A percentile compares a stretch with the other conserved stretches of the same genome.
Conservation (phyloP, 1,139 yeast genomes). For the Suhomyces wounanorum region DNA sequence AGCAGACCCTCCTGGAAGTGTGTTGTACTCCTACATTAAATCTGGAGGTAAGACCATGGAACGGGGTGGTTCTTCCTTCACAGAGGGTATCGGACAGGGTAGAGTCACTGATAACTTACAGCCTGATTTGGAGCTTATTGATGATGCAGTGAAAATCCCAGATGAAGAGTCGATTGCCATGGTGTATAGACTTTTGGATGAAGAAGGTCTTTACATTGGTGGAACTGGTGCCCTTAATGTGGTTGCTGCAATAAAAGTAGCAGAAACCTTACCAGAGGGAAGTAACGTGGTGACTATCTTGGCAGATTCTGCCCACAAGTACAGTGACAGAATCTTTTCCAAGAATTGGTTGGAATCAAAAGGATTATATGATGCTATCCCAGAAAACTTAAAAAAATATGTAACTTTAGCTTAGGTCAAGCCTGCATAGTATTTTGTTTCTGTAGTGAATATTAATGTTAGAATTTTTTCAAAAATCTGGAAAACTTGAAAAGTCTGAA, state of each 20-base stretch:
- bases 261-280: slow-evolving; percentile 74
- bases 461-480: too few relatives aligned
- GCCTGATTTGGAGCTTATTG: slow-evolving; percentile 67
- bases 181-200: slow-evolving; percentile 80
- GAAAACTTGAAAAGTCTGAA: too few relatives aligned
- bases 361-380: slow-evolving; percentile 64
- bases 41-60: slow-evolving; percentile 62
- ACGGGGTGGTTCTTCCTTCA: slow-evolving; percentile 80
- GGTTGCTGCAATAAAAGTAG: slow-evolving; percentile 76
- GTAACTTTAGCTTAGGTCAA: slow-evolving; percentile 37
- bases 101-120: slow-evolving; percentile 81
- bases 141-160: slow-evolving; percentile 74
- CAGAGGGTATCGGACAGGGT: slow-evolving; percentile 96
- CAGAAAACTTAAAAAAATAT: slow-evolving; percentile 70
- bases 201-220: slow-evolving; percentile 89
- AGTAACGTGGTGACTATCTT: slow-evolving; percentile 82
- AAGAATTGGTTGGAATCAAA: slow-evolving; percentile 74
- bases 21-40: slow-evolving; percentile 73
- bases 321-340: slow-evolving; percentile 78
- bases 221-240: slow-evolving; percentile 85
- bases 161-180: slow-evolving; percentile 77
- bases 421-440: too few relatives aligned
- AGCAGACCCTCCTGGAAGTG: slow-evolving; percentile 95
- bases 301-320: slow-evolving; percentile 88
- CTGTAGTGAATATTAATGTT: too few relatives aligned